Evolutionary conservation across 208 protist genomes (phyloP).

Genomic region (Leptomonas pyrrhocoris): DNA sequence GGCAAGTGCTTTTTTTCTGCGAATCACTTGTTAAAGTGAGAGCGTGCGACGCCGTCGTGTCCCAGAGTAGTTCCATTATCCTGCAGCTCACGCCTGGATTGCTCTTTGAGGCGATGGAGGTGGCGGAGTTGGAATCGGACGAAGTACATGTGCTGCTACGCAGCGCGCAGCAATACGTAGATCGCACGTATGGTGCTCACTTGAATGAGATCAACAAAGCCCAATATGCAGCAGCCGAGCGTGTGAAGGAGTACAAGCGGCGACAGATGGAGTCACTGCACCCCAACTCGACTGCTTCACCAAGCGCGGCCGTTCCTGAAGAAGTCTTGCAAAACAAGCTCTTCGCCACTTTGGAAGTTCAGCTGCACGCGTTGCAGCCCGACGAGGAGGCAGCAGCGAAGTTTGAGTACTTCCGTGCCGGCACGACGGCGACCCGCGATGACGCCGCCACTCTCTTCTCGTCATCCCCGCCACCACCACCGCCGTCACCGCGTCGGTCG

Average conservation of each 20-base stretch:
- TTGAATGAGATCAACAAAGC: conserved; percentile 33
- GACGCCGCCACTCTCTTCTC: neutral
- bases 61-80: conserved; percentile 44
- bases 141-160: conserved; percentile 37
- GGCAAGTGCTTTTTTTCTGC: conserved; percentile 50
- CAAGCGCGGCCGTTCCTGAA: neutral
- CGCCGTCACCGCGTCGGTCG: conserved; percentile 3
- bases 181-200: conserved; percentile 32
- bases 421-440: neutral
- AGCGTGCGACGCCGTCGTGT: conserved; percentile 31
- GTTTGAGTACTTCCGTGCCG: conserved; percentile 41
- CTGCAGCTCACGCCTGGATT: conserved; percentile 37
- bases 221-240: conserved; percentile 42
- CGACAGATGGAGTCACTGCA: neutral
- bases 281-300: neutral
- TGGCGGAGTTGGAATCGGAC: conserved; percentile 1
- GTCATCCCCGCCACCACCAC: neutral
- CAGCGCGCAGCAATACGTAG: conserved; percentile 35
- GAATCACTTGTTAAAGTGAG: conserved; percentile 50
- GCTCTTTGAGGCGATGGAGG: conserved; percentile 43
- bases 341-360: conserved; percentile 54
- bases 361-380: conserved; percentile 53
- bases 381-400: conserved; percentile 26
- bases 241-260: conserved; percentile 32
- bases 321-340: conserved; percentile 50